Conservation (phyloP, 2,329 filamentous ascomycete species). For the Fusarium napiforme region DNA sequence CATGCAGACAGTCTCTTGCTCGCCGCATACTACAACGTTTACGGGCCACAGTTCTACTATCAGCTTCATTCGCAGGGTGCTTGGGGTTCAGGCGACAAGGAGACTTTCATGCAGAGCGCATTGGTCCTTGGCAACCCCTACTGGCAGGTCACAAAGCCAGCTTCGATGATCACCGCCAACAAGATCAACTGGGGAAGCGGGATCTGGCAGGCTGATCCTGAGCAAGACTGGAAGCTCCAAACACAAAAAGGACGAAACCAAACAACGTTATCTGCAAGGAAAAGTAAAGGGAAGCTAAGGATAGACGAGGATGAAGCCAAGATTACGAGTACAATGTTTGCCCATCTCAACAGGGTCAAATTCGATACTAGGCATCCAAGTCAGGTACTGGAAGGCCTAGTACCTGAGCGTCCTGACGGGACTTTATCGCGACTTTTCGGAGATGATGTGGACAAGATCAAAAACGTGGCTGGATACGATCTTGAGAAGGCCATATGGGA, state of each 20-base stretch:
- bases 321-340: conserved; percentile 38
- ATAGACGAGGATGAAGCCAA: not conserved
- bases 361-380: conserved; percentile 33
- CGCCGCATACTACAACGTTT: conserved; percentile 42
- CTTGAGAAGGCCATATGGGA: conserved; percentile 42
- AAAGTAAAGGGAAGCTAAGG: not conserved
- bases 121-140: conserved; percentile 32
- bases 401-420: conserved; percentile 14
- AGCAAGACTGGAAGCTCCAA: conserved; percentile 34
- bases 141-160: conserved; percentile 32
- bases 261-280: not conserved
- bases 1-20: conserved; percentile 40
- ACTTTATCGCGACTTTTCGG: conserved; percentile 34
- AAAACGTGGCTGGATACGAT: conserved; percentile 34
- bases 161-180: conserved; percentile 15
- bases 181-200: conserved; percentile 40
- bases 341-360: conserved; percentile 41
- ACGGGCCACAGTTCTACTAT: conserved; percentile 36
- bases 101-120: conserved; percentile 39
- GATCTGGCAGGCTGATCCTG: conserved; percentile 42
- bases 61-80: conserved; percentile 44
- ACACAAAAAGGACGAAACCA: not conserved
- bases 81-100: conserved; percentile 42
- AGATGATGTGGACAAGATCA: conserved; percentile 17
- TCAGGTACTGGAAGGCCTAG: conserved; percentile 9